phyloP scores from a whole-genome alignment of 345 rosid genomes.

The Erodium maritimum region DNA sequence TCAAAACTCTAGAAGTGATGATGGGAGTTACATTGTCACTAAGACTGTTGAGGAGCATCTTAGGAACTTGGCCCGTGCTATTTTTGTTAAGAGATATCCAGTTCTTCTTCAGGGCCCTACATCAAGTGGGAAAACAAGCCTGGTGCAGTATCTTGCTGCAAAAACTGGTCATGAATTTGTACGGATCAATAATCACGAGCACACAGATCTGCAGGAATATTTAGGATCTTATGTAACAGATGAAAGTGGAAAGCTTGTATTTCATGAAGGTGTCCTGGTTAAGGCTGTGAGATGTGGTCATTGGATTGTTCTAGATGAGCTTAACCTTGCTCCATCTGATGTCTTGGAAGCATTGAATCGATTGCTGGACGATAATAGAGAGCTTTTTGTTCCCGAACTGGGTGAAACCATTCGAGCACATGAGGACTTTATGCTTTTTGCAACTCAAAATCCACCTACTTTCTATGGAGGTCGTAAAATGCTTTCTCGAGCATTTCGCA shows the following conservation, averaged over 20 bases:
- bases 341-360: slow-evolving; percentile 90
- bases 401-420: slow-evolving; percentile 67
- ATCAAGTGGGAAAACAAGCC: slow-evolving; percentile 97
- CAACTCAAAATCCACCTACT: slow-evolving; percentile 94
- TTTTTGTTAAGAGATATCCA: slow-evolving; percentile 69
- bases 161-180: slow-evolving; percentile 80
- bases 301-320: slow-evolving; percentile 94
- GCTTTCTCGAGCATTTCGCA: slow-evolving; percentile 95
- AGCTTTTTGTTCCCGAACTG: slow-evolving; percentile 83
- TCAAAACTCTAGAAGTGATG: slow-evolving; percentile 22
- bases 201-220: slow-evolving; percentile 89
- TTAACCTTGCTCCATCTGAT: slow-evolving; percentile 94
- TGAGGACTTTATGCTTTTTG: slow-evolving; percentile 92
- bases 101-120: slow-evolving; percentile 96
- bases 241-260: slow-evolving; percentile 72
- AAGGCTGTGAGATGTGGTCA: slow-evolving; percentile 81
- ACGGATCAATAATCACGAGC: slow-evolving; percentile 91
- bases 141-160: slow-evolving; percentile 88
- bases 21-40: slow-evolving; percentile 53
- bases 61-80: slow-evolving; percentile 68
- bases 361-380: slow-evolving; percentile 90
- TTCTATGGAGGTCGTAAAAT: slow-evolving; percentile 92
- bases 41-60: slow-evolving; percentile 67
- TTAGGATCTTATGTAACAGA: slow-evolving; percentile 79
- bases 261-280: slow-evolving; percentile 89